These are phyloP conservation scores for Penicillium nordicum DNA, from an alignment of 2,329 filamentous ascomycete genomes.

Conservation along the genomic window DNA sequence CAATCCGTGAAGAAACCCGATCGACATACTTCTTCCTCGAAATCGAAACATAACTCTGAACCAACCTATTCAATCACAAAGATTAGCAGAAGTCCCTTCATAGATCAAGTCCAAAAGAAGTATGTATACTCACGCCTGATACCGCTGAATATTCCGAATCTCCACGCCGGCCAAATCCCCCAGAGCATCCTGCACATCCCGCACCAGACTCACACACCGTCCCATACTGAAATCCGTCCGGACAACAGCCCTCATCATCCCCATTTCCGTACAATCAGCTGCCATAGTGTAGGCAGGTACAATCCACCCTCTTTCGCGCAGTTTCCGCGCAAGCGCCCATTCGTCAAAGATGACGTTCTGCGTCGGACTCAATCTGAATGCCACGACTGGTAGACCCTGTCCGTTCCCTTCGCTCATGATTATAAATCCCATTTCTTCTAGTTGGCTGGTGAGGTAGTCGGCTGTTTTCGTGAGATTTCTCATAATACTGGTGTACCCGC, in stretches of 20 bases:
- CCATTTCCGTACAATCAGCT: constrained; percentile 73
- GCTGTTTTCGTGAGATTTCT: constrained; percentile 81
- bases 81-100: background rate
- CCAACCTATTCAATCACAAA: background rate
- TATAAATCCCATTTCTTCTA: constrained; percentile 72
- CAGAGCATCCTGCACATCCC: constrained; percentile 73
- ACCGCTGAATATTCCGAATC: constrained; percentile 11
- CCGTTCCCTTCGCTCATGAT: constrained; percentile 80
- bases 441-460: constrained; percentile 72
- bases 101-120: background rate
- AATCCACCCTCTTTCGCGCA: constrained; percentile 82
- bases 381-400: constrained; percentile 78
- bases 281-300: constrained; percentile 97
- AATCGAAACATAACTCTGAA: background rate
- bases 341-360: constrained; percentile 62
- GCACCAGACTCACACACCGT: constrained; percentile 72
- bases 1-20: background rate
- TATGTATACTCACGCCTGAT: constrained; percentile 12
- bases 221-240: constrained; percentile 82
- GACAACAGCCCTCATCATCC: constrained; percentile 87
- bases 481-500: constrained; percentile 43
- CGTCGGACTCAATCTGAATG: constrained; percentile 68
- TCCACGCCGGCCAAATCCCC: constrained; percentile 70
- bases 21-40: constrained; percentile 1
- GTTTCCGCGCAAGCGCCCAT: constrained; percentile 74